phyloP scores from a whole-genome alignment of 768 basidiomycete genomes.

The Phylloporus sp. region DNA sequence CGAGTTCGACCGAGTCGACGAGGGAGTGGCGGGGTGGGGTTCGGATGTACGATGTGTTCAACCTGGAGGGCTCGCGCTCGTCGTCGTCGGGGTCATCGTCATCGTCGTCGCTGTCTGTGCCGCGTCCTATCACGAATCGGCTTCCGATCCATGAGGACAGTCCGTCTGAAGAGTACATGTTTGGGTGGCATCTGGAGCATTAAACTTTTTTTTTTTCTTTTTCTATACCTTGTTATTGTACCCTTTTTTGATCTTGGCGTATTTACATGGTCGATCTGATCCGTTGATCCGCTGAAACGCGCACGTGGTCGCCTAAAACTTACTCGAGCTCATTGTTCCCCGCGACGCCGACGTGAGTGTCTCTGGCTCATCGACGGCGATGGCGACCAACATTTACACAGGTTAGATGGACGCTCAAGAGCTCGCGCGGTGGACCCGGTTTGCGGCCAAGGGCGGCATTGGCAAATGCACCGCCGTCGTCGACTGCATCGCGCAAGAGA shows the following conservation, averaged over 20 bases:
- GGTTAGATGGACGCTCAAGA: constrained; percentile 77
- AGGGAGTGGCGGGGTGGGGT: constrained; percentile 14
- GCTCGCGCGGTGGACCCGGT: constrained; percentile 77
- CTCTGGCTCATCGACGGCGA: too few relatives aligned
- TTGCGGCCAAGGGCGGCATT: constrained; percentile 82
- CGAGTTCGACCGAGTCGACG: constrained; percentile 9
- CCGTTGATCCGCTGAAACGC: too few relatives aligned
- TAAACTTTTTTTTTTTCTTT: neutral
- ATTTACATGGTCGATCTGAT: too few relatives aligned
- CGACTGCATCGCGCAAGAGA: constrained; percentile 72
- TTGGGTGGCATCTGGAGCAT: constrained; percentile 9
- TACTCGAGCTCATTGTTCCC: too few relatives aligned
- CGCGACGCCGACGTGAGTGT: too few relatives aligned
- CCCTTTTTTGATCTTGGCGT: constrained; percentile 16
- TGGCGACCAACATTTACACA: too few relatives aligned
- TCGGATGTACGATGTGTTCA: constrained; percentile 11
- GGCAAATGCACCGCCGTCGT: constrained; percentile 70
- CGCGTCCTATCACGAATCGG: constrained; percentile 16
- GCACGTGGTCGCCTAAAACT: too few relatives aligned
- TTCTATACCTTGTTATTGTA: constrained; percentile 8
- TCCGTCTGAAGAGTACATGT: constrained; percentile 13
- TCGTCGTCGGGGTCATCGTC: constrained; percentile 15
- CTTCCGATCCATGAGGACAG: constrained; percentile 20
- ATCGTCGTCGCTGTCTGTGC: neutral
- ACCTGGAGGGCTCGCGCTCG: constrained; percentile 14